phyloP scores from a whole-genome alignment of 768 basidiomycete genomes.

The Russula dissimulans region DNA sequence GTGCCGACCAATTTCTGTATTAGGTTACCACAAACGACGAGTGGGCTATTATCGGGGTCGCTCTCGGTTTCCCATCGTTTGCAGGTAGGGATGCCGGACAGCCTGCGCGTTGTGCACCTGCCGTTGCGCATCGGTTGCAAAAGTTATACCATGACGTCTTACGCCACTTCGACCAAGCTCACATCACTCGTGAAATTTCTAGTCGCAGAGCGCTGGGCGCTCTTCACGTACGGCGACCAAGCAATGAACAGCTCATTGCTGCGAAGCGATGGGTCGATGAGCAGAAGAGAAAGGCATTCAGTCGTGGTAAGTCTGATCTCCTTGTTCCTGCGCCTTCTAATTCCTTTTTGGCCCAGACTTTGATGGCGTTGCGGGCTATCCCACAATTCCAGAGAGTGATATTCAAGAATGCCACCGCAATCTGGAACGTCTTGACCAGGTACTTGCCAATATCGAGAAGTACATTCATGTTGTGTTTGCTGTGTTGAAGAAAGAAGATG shows the following conservation, averaged over 20 bases:
- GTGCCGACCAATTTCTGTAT: not conserved
- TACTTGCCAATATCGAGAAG: slow-evolving; percentile 1
- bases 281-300: not conserved
- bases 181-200: not conserved
- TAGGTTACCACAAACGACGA: slow-evolving; percentile 8
- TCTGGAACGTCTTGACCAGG: slow-evolving; percentile 7
- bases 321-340: not conserved
- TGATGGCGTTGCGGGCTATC: no score
- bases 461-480: slow-evolving; percentile 11
- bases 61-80: slow-evolving; percentile 1
- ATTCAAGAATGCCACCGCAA: slow-evolving; percentile 7
- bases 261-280: not conserved
- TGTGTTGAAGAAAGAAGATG: not conserved
- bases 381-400: not conserved
- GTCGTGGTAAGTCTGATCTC: not conserved
- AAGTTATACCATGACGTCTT: not conserved
- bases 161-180: slow-evolving; percentile 7
- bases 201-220: no score
- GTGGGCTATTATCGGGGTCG: slow-evolving; percentile 3
- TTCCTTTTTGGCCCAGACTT: not conserved
- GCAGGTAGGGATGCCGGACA: not conserved
- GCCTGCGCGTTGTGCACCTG: slow-evolving; percentile 2
- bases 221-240: no score
- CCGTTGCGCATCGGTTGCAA: not conserved
- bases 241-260: not conserved